Evolutionary conservation across 805 yeast species (phyloP), one percentile per base, ranked within the genome.

Genomic region (Pichia rugopelliculosa): DNA sequence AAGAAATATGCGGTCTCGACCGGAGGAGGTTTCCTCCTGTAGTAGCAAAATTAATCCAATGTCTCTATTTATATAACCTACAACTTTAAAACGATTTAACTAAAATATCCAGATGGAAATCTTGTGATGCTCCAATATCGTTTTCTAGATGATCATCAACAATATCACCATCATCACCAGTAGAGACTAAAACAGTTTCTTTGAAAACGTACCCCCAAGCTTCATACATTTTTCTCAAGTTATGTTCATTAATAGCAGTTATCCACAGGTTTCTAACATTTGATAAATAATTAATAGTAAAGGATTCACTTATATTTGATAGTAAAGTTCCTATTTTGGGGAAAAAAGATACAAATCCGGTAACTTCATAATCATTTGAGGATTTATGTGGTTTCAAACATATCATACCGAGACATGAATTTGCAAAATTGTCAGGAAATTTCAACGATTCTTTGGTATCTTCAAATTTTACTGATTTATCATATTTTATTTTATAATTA

Each of bases 291-390:
- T 34, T n/a, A 10, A 33, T 39, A 3, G 53, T 48, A 47, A 52
- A 52, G 6, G 39, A 21, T 30, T 57, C 60, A 10, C 53, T 42
- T 36, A 52, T 53, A 6, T 45, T 41, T 42, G 60, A 41, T 53
- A 62, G 50, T 12, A 66, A 45, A 4, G 47, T 45, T 1, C 71
- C 57, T 12, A 66, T 45, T n/a, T 61, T 58, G 20, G 74, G 72
- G 54, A 69, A 64, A 48, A 74, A 77, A 0, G 84, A 76, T 0
- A 81, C 72, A 50, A 75, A 73, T 7, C 74, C 75, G 0, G 84
- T 77, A 11, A 79, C 45, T 53, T 76, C 82, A n/a, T 58, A 57
- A 13, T 52, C 55, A 13, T 18, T 23, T n/a, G 12, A 3, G 15
- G 18, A 23, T 5, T n/a, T 36, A 23, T 47, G 49, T 13, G 65